Conservation (phyloP, 1,284 basidiomycete genomes). For the Puccinia triticina region DNA sequence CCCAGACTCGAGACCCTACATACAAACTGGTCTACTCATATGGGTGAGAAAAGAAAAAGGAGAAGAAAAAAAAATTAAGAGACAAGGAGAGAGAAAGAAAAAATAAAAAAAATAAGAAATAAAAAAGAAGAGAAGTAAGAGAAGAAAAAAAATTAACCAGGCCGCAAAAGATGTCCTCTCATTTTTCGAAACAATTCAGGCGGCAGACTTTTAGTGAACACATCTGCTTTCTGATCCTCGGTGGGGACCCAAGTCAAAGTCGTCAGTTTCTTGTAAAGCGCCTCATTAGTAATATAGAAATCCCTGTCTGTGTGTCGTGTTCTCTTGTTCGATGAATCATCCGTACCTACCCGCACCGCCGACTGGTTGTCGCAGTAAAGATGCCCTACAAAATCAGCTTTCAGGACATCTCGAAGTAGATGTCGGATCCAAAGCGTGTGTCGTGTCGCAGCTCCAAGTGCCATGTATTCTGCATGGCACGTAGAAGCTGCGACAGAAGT, state of each 20-base stretch:
- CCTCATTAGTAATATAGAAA: background rate
- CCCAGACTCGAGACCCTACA: no score
- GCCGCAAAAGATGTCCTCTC: no score
- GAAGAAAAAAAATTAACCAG: no score
- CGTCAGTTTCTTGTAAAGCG: background rate
- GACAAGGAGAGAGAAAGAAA: no score
- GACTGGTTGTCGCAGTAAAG: background rate
- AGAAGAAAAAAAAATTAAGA: no score
- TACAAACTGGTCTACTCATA: no score
- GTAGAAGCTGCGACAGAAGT: background rate
- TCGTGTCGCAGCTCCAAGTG: no score
- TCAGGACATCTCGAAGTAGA: background rate
- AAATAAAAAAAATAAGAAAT: no score
- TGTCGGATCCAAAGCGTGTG: background rate
- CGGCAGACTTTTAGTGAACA: background rate
- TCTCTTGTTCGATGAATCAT: no score
- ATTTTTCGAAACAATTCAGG: no score
- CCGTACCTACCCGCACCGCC: background rate
- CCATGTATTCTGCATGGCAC: background rate
- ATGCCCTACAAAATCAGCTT: background rate
- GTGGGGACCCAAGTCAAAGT: background rate
- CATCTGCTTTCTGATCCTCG: background rate
- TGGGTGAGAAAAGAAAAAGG: no score
- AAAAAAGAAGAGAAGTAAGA: no score
- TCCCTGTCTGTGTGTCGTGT: background rate